Evolutionary conservation across 2,329 filamentous ascomycete genomes (phyloP), one percentile per base, ranked within the genome.

Genomic region (Fusarium haematococcum): DNA sequence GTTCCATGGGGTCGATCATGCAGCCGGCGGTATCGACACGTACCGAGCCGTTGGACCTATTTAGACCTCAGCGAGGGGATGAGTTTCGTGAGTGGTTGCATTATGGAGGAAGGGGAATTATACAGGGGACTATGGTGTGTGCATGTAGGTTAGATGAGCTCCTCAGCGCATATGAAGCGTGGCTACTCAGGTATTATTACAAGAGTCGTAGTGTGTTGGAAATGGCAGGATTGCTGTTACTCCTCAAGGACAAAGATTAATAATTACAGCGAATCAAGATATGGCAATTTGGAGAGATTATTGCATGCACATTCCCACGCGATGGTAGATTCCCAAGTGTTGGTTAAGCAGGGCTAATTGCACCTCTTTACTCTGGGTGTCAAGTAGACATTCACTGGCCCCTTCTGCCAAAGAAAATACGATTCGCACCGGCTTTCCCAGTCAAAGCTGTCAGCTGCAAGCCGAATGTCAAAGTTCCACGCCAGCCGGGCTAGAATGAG

Each of bases 401-500:
- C 41, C n/a, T 45, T 61, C 20, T 68, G 27, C 66, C 66, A 68
- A 1, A 50, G 10, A 3, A 68, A 27, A 18, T 68, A 66, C 6
- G 50, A 48, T 18, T 58, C 25, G 1, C 33, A 54, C 11, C 23
- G 11, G 0, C 23, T 2, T 5, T 52, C 43, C 66, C 66, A 68
- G 14, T 48, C 27, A 5, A 57, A 20, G 6, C 54, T 60, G 4
- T 58, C 30, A 2, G 23, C 23, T 6, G 41, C 23, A 3, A 66
- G 32, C 3, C 35, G 25, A 6, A 69, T 25, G 7, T 69, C 56
- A 27, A 67, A 69, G 10, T 67, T 65, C 67, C 67, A 69, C 5
- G 61, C 25, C 5, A 65, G 23, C 10, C 48, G 41, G 4, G 67
- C 67, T 3, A 69, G 23, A 16, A 69, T 62, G 11, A 69, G 50